Evolutionary conservation across 2,329 filamentous ascomycete species (phyloP), one percentile per base, ranked within the genome.

Genomic region (Monosporascus sp.): DNA sequence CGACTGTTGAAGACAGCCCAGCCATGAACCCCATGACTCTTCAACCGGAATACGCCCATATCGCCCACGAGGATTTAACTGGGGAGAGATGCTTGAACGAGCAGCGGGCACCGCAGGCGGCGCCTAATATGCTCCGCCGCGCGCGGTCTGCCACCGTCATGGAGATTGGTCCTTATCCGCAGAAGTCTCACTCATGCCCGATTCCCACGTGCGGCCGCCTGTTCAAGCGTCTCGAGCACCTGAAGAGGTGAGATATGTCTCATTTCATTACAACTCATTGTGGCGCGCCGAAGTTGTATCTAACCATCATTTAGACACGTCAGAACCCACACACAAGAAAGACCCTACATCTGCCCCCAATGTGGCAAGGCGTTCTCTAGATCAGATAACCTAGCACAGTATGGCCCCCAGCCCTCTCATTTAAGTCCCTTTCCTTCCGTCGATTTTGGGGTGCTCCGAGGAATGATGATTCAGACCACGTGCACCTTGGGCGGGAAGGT

Each of bases 321-420:
- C 73, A 89, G 94, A 76, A 99, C 94, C 67, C 94, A 99, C 80
- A 99, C 94, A 53, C 94, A 99, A 80, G 94, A 99, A 80, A 90
- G 93, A 76, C 94, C 94, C 64, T 99, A 99, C 75, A 87, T 95
- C 70, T 99, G 94, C 83, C 89, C 89, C 64, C 87, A 96, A 73
- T 99, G 94, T 84, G 96, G 89, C 81, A 97, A 97, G 80, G 93
- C 93, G 61, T 99, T 99, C 74, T 97, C 94, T 55, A 83, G 94
- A 75, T 97, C 93, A 67, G 94, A 99, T 78, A 99, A 99, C 73
- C 88, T 99, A 74, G 94, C 94, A 72, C 94, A 99, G 89, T 96
- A 90, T 75, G 83, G 44, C 68, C 64, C 43, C 67, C 68, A 65
- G 55, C 58, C 56, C 59, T 71, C 72, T 74, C 66, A 60, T 72